A percentile compares a stretch with the other conserved stretches of the same genome.
These are phyloP conservation scores for Ambrosia hybrid DNA, from an alignment of 140 eudicot species.

Conservation along the genomic window DNA sequence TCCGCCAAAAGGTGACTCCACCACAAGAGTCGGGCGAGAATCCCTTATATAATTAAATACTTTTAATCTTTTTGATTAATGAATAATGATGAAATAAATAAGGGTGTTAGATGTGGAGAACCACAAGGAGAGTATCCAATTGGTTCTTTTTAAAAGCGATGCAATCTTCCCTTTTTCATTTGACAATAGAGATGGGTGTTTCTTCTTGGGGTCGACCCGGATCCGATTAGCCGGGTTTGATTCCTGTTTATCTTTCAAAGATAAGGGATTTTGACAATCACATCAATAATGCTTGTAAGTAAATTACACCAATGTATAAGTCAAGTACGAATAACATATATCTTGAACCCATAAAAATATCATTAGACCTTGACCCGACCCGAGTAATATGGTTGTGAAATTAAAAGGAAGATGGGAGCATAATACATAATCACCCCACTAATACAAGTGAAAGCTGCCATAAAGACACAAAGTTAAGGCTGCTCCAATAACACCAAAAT, in stretches of 20 bases:
- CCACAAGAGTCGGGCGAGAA: no score
- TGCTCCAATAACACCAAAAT: constrained; percentile 48
- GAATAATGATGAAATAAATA: neutral
- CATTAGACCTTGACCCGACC: neutral
- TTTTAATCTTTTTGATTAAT: neutral
- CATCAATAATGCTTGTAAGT: neutral
- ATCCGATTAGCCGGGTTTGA: neutral
- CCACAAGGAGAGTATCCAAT: constrained; percentile 35
- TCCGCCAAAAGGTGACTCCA: no score
- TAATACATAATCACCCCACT: constrained; percentile 45
- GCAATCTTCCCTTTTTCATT: constrained; percentile 31
- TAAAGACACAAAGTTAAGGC: constrained; percentile 52
- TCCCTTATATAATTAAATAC: no score
- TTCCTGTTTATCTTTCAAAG: neutral
- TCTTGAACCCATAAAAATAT: neutral
- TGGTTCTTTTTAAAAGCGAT: constrained; percentile 36
- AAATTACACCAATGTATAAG: constrained; percentile 5
- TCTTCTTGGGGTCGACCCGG: constrained; percentile 21
- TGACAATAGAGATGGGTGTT: constrained; percentile 8
- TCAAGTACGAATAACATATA: neutral
- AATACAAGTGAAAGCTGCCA: constrained; percentile 54
- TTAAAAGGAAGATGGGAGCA: constrained; percentile 19
- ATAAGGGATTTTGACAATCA: neutral
- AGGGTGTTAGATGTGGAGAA: constrained; percentile 38
- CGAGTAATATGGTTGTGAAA: constrained; percentile 15